Percentiles rank a stretch among this genome's conserved stretches.
Evolutionary conservation across 352 stramenopile species (phyloP).

Genomic region (Globisporangium apiculatum): DNA sequence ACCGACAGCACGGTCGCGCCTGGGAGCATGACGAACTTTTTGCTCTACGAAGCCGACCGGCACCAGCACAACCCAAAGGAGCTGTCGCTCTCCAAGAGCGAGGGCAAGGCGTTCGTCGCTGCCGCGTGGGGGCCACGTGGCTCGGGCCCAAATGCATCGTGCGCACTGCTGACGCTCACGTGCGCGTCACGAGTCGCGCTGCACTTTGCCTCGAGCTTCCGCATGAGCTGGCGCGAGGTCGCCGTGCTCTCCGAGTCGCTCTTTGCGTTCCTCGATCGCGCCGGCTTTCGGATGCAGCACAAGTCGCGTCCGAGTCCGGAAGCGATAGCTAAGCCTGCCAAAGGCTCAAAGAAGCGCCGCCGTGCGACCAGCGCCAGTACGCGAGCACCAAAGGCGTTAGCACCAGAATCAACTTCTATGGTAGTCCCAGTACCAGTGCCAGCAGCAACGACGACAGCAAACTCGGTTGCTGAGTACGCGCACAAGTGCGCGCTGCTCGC

Average conservation of each 20-base stretch:
- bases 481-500: slow-evolving; percentile 49
- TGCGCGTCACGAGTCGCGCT: slow-evolving; percentile 52
- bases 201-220: slow-evolving; percentile 72
- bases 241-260: slow-evolving; percentile 68
- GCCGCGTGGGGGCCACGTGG: slow-evolving; percentile 66
- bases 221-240: slow-evolving; percentile 69
- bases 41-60: slow-evolving; percentile 58
- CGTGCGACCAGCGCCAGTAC: background rate
- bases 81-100: slow-evolving; percentile 73
- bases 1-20: slow-evolving; percentile 20
- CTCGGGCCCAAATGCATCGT: slow-evolving; percentile 63
- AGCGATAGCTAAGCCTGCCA: background rate
- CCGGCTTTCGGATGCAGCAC: slow-evolving; percentile 25
- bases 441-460: slow-evolving; percentile 8
- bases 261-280: slow-evolving; percentile 47
- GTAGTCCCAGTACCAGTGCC: too few relatives aligned
- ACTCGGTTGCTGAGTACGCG: slow-evolving; percentile 51
- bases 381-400: background rate
- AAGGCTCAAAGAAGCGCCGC: slow-evolving; percentile 20
- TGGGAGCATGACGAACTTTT: slow-evolving; percentile 45
- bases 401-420: too few relatives aligned
- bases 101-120: slow-evolving; percentile 44
- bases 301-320: background rate
- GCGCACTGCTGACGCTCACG: slow-evolving; percentile 58
- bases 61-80: slow-evolving; percentile 81